Conservation (phyloP, 139 green algal genomes). For the Medakamo hakoo region DNA sequence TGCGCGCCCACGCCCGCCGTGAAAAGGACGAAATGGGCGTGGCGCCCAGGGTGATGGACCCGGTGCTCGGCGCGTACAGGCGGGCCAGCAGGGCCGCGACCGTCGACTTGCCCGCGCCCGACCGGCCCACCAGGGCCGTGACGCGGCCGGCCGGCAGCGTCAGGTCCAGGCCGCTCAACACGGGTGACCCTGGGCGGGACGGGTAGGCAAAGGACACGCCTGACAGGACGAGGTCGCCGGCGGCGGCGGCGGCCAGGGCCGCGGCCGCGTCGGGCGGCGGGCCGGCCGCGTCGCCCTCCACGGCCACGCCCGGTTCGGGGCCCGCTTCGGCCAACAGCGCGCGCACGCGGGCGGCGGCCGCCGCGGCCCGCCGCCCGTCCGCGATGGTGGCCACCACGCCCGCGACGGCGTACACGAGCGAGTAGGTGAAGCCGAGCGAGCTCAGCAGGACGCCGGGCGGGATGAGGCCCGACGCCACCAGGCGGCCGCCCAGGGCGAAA, state of each 20-base stretch:
- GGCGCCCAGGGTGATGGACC: slow-evolving; percentile 22
- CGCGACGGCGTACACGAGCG: slow-evolving; percentile 70
- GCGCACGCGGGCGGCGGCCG: slow-evolving; percentile 37
- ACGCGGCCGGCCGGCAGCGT: slow-evolving; percentile 47
- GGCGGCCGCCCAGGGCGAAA: slow-evolving; percentile 55
- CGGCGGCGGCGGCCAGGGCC: slow-evolving; percentile 20
- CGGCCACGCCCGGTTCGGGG: slow-evolving; percentile 57
- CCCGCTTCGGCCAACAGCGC: slow-evolving; percentile 26
- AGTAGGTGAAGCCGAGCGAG: slow-evolving; percentile 83
- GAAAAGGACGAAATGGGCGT: slow-evolving; percentile 23
- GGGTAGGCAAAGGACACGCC: slow-evolving; percentile 63
- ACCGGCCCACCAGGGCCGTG: slow-evolving; percentile 69
- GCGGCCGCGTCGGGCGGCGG: neutral
- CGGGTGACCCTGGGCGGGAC: slow-evolving; percentile 28
- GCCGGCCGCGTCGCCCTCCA: neutral
- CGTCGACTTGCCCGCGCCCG: slow-evolving; percentile 67
- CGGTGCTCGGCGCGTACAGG: slow-evolving; percentile 28
- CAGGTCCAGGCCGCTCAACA: slow-evolving; percentile 44
- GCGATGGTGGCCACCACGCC: slow-evolving; percentile 58
- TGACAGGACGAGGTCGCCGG: slow-evolving; percentile 37
- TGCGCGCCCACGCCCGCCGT: slow-evolving; percentile 40
- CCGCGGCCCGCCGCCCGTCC: slow-evolving; percentile 39
- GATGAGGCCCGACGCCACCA: slow-evolving; percentile 52
- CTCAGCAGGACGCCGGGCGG: slow-evolving; percentile 55
- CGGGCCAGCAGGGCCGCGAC: slow-evolving; percentile 56